Base-by-base conservation (phyloP, 2,329 filamentous ascomycete genomes). In the Paecilomyces sp. region DNA sequence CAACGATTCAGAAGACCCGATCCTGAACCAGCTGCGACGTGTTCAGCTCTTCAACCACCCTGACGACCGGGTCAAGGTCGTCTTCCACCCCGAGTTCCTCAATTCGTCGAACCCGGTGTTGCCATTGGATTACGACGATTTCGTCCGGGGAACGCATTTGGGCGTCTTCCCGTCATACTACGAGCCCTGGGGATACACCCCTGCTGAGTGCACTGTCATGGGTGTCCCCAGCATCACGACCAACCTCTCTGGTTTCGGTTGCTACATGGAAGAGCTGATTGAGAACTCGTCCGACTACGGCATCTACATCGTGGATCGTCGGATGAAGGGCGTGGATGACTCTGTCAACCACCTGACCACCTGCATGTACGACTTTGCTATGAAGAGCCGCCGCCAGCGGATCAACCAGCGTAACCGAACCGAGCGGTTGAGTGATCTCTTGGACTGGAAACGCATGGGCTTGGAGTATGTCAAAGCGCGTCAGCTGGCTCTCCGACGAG, bases 401-500 rank as follows among this genome's bases (percentile, higher is more conserved):
- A 99, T 99, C 83, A 99, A 99, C 82, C 94, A 97, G 80, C 87
- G 94, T 56, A 99, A 99, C 78, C 87, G 94, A 58, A 99, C 94
- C 0, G 94, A 99, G 81, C 87, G 94, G 55, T 80, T 99, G 58
- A 96, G 92, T 70, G 94, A 99, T 73, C 82, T 99, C 61, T 83
- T 99, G 50, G 94, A 99, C 78, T 99, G 94, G 94, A 97, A 97
- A 84, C 85, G 94, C 56, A 99, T 99, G 94, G 94, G 94, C 24
- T 88, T 97, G 88, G 94, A 99, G 78, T 99, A 99, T 72, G 91
- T 97, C 78, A 99, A 97, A 82, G 94, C 94, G 34, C 86, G 94
- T 55, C 94, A 97, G 76, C 78, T 99, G 70, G 94, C 94, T 25
- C 81, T 99, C 64, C 84, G 94, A 69, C 85, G 94, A 76, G 77